Conservation (phyloP, 1,284 basidiomycete species). For the Fistulina hepatica region DNA sequence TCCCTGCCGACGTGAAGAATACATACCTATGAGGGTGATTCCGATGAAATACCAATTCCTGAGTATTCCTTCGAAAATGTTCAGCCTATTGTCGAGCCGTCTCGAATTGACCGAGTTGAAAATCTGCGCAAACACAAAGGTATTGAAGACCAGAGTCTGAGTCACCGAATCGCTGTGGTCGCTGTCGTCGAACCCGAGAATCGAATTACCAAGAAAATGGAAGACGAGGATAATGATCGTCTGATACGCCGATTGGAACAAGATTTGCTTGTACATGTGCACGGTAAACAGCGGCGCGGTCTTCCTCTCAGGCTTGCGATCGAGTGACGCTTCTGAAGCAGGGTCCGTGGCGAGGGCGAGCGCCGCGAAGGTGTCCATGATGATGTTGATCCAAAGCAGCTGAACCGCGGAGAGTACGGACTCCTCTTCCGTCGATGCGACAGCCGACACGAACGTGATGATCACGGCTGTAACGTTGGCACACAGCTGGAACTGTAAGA, state of each 20-base stretch:
- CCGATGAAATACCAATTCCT: conserved; percentile 79
- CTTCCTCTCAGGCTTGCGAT: conserved; percentile 87
- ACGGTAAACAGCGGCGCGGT: conserved; percentile 81
- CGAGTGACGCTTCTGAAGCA: conserved; percentile 69
- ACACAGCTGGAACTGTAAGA: conserved; percentile 96
- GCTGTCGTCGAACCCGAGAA: conserved; percentile 51
- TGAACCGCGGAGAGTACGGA: conserved; percentile 92
- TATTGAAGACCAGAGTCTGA: conserved; percentile 89
- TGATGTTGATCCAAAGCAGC: conserved; percentile 93
- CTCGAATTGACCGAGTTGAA: conserved; percentile 92
- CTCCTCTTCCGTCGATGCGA: conserved; percentile 66
- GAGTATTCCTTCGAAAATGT: conserved; percentile 80
- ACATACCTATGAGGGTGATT: conserved; percentile 76
- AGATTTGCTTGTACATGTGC: conserved; percentile 92
- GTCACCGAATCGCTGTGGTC: conserved; percentile 44
- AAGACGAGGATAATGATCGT: conserved; percentile 78
- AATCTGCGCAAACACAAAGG: conserved; percentile 94
- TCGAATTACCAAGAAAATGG: conserved; percentile 72
- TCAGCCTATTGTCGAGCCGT: conserved; percentile 75
- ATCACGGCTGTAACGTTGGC: conserved; percentile 94
- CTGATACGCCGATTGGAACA: conserved; percentile 86
- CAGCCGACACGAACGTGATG: conserved; percentile 87
- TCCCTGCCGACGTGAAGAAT: conserved; percentile 4
- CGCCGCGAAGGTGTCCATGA: conserved; percentile 98
- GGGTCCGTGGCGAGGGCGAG: conserved; percentile 96